Base-by-base conservation (phyloP, 768 basidiomycete genomes). In the Russula foetens region DNA sequence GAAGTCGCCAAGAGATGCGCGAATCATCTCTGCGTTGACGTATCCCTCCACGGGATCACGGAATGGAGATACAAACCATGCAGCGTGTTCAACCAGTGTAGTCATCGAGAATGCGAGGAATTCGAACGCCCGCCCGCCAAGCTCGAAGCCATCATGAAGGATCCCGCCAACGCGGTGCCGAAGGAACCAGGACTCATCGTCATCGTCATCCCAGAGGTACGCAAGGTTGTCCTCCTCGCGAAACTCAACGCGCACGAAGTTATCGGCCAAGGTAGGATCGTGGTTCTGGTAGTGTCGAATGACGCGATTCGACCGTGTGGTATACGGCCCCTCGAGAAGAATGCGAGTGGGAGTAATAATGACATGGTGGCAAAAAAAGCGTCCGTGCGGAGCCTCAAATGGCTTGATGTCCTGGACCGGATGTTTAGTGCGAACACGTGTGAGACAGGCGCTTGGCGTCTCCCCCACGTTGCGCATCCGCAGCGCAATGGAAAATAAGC, bases 81-180 rank as follows among this genome's bases (percentile, higher is more conserved):
- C 88, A 0, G 86, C 80, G 67, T 92, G 89, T 61, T 86, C 82
- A 35, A 83, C 81, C 21, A 93, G 72, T 3, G 88, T 82, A 2
- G 88, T 90, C 49, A 74, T 80, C 1, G 91, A 92, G 68, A 92
- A 92, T 0, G 85, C 90, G 35, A 93, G 75, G 70, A 92, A 92
- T 60, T 92, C 81, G 63, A 91, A 93, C 19, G 71, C 67, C 47
- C 85, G 80, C 1, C 88, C 88, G 8, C 82, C 90, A 31, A 92
- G 75, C 38, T 76, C 69, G 56, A 92, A 84, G 0, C 90, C 90
- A 1, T 73, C 44, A 67, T 84, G 82, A 31, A 91, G 70, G 19
- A 79, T 59, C 12, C 28, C 44, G 17, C 62, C 58, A 52, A 70
- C 39, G 23, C 60, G 60, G 28, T 58, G 26, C 15, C 75, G 70